A percentile compares a stretch with the other conserved stretches of the same genome.
Conservation (phyloP, 768 basidiomycete genomes). For the Boletus sensibilis region DNA sequence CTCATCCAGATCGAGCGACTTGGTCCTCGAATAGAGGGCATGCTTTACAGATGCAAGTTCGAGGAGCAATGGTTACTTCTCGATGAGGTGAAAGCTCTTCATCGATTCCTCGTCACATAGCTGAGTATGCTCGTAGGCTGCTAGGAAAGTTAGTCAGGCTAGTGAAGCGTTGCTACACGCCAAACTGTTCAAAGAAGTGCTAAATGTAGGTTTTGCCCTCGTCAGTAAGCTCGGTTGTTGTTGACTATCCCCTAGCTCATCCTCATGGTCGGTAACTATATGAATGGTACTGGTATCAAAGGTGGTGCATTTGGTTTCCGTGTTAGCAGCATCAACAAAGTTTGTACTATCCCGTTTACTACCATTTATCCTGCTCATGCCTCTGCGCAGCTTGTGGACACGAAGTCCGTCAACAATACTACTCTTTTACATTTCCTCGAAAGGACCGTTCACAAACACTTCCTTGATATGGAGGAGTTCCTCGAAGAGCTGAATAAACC, state of each 20-base stretch:
- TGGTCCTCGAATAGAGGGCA: conserved; percentile 85
- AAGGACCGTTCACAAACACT: conserved; percentile 81
- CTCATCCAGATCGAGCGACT: conserved; percentile 93
- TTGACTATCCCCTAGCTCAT: conserved; percentile 57
- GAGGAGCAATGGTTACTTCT: conserved; percentile 81
- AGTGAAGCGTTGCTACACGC: conserved; percentile 78
- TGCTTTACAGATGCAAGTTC: conserved; percentile 89
- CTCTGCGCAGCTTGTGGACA: conserved; percentile 79
- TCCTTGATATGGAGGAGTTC: conserved; percentile 84
- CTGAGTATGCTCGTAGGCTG: conserved; percentile 50
- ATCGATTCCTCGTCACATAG: neutral
- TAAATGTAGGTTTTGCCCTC: conserved; percentile 58
- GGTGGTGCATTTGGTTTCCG: conserved; percentile 97
- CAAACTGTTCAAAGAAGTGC: conserved; percentile 84
- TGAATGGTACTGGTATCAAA: conserved; percentile 95
- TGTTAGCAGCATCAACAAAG: conserved; percentile 97
- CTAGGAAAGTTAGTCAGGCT: conserved; percentile 78
- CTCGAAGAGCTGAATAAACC: conserved; percentile 86
- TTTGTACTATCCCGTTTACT: conserved; percentile 27
- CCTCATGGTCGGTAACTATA: conserved; percentile 93
- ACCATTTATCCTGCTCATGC: neutral
- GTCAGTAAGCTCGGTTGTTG: neutral
- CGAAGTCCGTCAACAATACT: conserved; percentile 92
- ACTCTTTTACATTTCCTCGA: conserved; percentile 95
- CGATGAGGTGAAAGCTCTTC: conserved; percentile 59